Evolutionary conservation across 495 filamentous ascomycete species (phyloP).

Genomic region (Penicillium fimorum): DNA sequence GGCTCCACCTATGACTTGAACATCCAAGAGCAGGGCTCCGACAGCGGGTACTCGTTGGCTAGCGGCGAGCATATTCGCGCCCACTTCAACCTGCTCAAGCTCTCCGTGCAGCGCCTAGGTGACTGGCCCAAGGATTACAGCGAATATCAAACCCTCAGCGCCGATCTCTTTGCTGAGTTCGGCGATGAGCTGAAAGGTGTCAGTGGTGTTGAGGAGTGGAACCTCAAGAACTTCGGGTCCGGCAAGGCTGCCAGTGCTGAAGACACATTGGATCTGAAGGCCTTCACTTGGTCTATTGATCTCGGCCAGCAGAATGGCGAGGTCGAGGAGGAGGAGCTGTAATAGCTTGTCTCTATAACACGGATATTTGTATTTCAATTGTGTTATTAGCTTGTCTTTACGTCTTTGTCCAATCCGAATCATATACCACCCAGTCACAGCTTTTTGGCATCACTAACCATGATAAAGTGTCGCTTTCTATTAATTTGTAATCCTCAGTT

Average conservation of each 20-base stretch:
- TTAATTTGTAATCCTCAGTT: too few species aligned
- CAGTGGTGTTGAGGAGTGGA: slow-evolving; percentile 40
- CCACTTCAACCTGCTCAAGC: slow-evolving; percentile 40
- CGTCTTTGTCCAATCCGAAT: too few species aligned
- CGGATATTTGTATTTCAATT: too few species aligned
- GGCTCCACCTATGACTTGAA: slow-evolving; percentile 25
- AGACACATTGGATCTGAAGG: slow-evolving; percentile 19
- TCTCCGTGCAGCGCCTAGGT: slow-evolving; percentile 39
- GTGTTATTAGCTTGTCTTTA: too few species aligned
- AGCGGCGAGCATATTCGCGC: slow-evolving; percentile 36
- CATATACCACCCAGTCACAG: too few species aligned
- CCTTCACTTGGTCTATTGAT: slow-evolving; percentile 24
- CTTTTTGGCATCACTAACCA: too few species aligned
- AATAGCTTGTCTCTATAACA: background rate
- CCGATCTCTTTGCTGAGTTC: slow-evolving; percentile 24
- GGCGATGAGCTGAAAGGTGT: slow-evolving; percentile 29
- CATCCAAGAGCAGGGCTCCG: slow-evolving; percentile 8
- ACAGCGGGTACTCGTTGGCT: slow-evolving; percentile 13
- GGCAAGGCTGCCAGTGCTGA: slow-evolving; percentile 26
- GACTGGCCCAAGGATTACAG: slow-evolving; percentile 42
- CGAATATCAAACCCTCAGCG: slow-evolving; percentile 32
- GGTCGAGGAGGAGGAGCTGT: slow-evolving; percentile 26
- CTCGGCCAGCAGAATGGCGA: slow-evolving; percentile 17
- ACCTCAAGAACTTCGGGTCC: slow-evolving; percentile 36
- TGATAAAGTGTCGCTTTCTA: too few species aligned